Evolutionary conservation across 129 eudicot genomes (phyloP).

Genomic region (Flaveria ramosissima): DNA sequence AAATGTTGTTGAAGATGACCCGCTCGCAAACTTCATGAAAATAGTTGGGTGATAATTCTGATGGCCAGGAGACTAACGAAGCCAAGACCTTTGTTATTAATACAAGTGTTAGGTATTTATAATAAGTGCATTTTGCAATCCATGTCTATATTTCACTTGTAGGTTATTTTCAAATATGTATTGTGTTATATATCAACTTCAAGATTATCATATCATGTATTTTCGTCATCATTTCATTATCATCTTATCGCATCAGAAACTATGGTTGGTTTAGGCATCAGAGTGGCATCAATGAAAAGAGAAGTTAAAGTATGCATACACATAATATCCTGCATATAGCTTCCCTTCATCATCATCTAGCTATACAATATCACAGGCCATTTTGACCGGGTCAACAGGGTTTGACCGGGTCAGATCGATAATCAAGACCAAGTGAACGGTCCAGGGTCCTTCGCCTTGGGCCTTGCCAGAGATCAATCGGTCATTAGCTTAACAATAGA

Average conservation of each 20-base stretch:
- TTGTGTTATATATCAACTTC: neutral
- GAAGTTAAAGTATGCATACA: too few relatives aligned
- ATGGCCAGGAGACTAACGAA: neutral
- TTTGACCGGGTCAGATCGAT: too few relatives aligned
- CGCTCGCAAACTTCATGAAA: slow-evolving; percentile 30
- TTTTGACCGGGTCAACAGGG: too few relatives aligned
- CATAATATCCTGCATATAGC: too few relatives aligned
- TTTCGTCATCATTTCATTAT: neutral
- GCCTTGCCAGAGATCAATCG: too few relatives aligned
- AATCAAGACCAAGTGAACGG: too few relatives aligned
- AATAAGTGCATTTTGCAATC: neutral
- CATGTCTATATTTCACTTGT: neutral
- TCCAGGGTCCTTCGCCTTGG: too few relatives aligned
- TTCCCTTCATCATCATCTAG: too few relatives aligned
- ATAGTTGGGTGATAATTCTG: slow-evolving; percentile 13
- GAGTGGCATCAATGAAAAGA: too few relatives aligned
- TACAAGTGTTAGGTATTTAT: neutral
- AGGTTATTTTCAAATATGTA: neutral
- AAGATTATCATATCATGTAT: neutral
- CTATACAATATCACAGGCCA: too few relatives aligned
- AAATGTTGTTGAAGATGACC: slow-evolving; percentile 29
- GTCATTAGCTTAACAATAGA: too few relatives aligned
- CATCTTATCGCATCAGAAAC: neutral
- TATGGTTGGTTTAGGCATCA: neutral
- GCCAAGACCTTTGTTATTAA: neutral